Evolutionary conservation across 2,329 filamentous ascomycete genomes (phyloP), one percentile per base, ranked within the genome.

Genomic region (Fusarium pseudonygamai): DNA sequence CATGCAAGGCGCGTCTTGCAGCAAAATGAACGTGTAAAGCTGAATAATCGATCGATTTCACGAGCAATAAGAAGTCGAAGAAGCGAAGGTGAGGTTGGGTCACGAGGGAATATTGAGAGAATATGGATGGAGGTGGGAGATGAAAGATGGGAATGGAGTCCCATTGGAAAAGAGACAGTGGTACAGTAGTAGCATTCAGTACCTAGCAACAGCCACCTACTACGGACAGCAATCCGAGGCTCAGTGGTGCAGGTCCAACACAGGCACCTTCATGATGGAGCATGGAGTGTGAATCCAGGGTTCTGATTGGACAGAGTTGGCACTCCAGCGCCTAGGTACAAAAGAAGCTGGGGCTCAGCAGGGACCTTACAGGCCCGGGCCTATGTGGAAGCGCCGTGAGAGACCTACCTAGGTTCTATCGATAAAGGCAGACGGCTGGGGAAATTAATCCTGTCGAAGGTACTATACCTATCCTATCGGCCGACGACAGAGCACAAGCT

Each of bases 1-100:
- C 78, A 80, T 80, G 50, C 75, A 79, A 69, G 71, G 71, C 73
- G 77, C 77, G 77, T 78, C 64, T 62, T 42, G 39, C 49, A 57
- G 64, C 56, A 61, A 69, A 59, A 40, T 56, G 60, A 60, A 69
- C 60, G 67, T 69, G 59, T 67, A 60, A 60, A 71, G 60, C 42
- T 46, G 52, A 56, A 39, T 60, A 42, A 30, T 58, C 37, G 53
- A 45, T 26, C 40, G 32, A 32, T 28, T 59, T 58, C 36, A 26
- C 14, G 30, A 49, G 46, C 37, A 46, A 20, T 42, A 43, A 30
- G 46, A 30, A 37, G 34, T 55, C 34, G 28, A 39, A 45, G 30
- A 34, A 49, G 32, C 24, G 42, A 57, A 60, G 57, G 60, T 68
- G 64, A 67, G 50, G 71, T 60, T 69, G 60, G 60, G 63, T 64